Evolutionary conservation across 83 land plant genomes (phyloP), one percentile per base, ranked within the genome.

Genomic region (Picea abies): DNA sequence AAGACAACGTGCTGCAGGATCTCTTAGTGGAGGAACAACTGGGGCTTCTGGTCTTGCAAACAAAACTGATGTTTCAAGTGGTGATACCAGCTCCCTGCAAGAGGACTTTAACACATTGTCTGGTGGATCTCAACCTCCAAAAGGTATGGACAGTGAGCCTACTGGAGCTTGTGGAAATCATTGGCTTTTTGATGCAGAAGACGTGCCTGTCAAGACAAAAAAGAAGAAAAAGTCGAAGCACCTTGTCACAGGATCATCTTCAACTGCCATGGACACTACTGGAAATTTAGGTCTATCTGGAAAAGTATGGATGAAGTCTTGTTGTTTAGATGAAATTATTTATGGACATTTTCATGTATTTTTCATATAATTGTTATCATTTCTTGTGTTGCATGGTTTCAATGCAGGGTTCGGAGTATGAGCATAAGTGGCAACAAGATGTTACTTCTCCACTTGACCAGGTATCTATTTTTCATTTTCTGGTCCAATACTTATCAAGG

Each of bases 211-310:
- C 0, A 96, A 90, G 79, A 73, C 78, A 62, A 96, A 93, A 83
- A 96, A 89, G 88, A 94, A 91, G 90, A 95, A 96, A 86, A 94
- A 96, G 84, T 76, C 88, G 39, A 96, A 95, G 90, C 91, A 87
- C 84, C 84, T 84, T 82, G 93, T 87, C 80, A 82, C 58, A 26
- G 83, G 79, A 49, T 60, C 60, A 20, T 65, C 79, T 65, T 52
- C 81, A 65, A 61, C 56, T 69, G 68, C 85, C 41, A 47, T 81
- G 58, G 84, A 86, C 32, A 29, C 77, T 81, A 79, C 65, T 22
- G 84, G 79, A 61, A 76, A 56, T 29, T 60, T 83, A 64, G 63
- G 68, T 77, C 12, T 37, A 52, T 23, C 85, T 47, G 84, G 82
- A 75, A 86, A 80, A 64, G 88, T 88, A 81, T 76, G 85, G 23